Percentiles rank a stretch among this genome's conserved stretches.
phyloP scores from a whole-genome alignment of 108 stramenopile species.

The Epithemia pelagica region DNA sequence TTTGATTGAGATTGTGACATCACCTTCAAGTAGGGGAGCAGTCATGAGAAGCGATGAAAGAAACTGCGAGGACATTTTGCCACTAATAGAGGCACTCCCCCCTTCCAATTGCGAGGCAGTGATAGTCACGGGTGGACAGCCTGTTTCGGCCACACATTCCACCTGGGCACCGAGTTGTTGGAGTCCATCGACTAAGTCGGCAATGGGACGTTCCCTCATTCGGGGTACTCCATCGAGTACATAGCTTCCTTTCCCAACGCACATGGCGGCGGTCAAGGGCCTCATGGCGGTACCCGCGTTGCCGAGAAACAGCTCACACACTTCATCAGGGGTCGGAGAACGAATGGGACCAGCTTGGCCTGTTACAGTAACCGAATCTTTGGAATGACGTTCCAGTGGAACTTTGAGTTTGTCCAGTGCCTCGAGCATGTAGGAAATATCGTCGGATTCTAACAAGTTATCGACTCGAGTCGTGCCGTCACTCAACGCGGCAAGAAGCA shows the following conservation, averaged over 20 bases:
- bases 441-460: slow-evolving; percentile 92
- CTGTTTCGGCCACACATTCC: slow-evolving; percentile 75
- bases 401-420: slow-evolving; percentile 84
- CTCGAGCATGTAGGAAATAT: slow-evolving; percentile 95
- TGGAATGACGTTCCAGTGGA: slow-evolving; percentile 49
- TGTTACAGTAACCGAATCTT: slow-evolving; percentile 55
- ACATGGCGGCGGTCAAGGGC: slow-evolving; percentile 89
- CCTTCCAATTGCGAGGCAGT: slow-evolving; percentile 57
- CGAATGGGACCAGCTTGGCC: slow-evolving; percentile 85
- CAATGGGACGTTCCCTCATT: slow-evolving; percentile 95
- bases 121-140: slow-evolving; percentile 92
- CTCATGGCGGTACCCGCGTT: slow-evolving; percentile 97
- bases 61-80: slow-evolving; percentile 97
- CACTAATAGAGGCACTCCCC: slow-evolving; percentile 74
- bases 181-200: slow-evolving; percentile 89
- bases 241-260: slow-evolving; percentile 85
- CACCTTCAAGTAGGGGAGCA: slow-evolving; percentile 72
- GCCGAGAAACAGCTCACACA: slow-evolving; percentile 81
- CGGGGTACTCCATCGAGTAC: slow-evolving; percentile 91
- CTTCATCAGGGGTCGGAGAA: slow-evolving; percentile 42
- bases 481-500: slow-evolving; percentile 67
- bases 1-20: slow-evolving; percentile 83
- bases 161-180: slow-evolving; percentile 92
- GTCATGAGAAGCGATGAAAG: slow-evolving; percentile 94
- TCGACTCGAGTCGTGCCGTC: slow-evolving; percentile 64